Conservation (phyloP, 768 basidiomycete genomes). For the Pleurotus djamor region DNA sequence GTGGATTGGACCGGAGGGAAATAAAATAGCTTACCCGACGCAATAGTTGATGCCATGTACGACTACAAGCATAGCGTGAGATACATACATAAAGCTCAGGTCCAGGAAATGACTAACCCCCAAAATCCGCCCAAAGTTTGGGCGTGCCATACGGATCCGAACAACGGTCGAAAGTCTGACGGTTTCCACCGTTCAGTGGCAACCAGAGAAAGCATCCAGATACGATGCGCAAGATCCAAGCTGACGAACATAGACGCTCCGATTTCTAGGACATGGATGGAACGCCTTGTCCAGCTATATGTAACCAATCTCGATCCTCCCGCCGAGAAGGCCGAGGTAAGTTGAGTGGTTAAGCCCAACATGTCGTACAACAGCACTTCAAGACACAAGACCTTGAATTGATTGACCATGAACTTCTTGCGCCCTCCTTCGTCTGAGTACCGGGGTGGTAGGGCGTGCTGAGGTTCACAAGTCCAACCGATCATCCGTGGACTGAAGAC, state of each 20-base stretch:
- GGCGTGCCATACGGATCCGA: slow-evolving; percentile 21
- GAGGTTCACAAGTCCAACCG: neutral
- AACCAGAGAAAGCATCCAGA: neutral
- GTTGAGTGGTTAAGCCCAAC: neutral
- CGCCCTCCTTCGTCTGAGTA: neutral
- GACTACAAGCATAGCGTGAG: slow-evolving; percentile 11
- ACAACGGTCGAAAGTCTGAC: slow-evolving; percentile 9
- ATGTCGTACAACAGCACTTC: neutral
- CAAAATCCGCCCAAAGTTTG: slow-evolving; percentile 27
- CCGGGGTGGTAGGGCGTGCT: neutral
- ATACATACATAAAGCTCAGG: neutral
- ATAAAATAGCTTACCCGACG: slow-evolving; percentile 17
- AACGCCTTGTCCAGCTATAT: neutral
- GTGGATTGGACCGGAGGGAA: neutral
- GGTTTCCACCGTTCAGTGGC: neutral
- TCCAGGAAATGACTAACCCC: slow-evolving; percentile 20
- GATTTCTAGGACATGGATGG: neutral
- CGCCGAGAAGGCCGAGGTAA: neutral
- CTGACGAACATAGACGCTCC: neutral
- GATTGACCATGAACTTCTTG: neutral
- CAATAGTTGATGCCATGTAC: slow-evolving; percentile 27
- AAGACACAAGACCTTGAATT: neutral
- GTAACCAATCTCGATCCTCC: neutral
- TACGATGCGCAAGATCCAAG: neutral
- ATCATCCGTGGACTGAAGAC: neutral